Percentiles rank a stretch among this genome's conserved stretches.
Evolutionary conservation across 805 yeast species (phyloP).

Genomic region (Saccharomycopsis sp.): DNA sequence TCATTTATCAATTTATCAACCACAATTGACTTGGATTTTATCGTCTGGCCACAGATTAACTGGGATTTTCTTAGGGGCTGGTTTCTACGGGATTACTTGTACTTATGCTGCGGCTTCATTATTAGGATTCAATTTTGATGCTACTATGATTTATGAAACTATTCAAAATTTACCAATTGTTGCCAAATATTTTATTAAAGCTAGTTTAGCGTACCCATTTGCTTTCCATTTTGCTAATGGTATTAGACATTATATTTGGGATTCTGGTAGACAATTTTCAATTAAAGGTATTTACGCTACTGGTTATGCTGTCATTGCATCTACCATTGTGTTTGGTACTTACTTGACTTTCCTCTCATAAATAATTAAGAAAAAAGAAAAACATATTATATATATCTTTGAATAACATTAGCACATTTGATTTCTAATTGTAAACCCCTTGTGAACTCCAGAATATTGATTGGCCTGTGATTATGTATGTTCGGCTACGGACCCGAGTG

Average conservation of each 20-base stretch:
- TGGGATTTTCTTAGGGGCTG: constrained; percentile 76
- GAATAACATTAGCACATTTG: too few species aligned
- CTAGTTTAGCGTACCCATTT: constrained; percentile 71
- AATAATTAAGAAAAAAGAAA: too few species aligned
- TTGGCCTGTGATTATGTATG: too few species aligned
- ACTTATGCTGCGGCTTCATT: constrained; percentile 66
- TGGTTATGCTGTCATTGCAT: constrained; percentile 76
- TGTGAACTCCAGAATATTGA: too few species aligned
- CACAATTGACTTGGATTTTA: constrained; percentile 78
- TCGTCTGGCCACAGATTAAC: constrained; percentile 83
- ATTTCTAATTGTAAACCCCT: too few species aligned
- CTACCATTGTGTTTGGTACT: constrained; percentile 46
- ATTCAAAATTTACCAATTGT: constrained; percentile 60
- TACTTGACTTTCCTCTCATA: constrained; percentile 39
- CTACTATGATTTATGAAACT: constrained; percentile 44
- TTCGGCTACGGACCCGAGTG: too few species aligned
- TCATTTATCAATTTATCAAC: constrained; percentile 82
- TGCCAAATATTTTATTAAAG: constrained; percentile 59
- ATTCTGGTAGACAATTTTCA: constrained; percentile 71
- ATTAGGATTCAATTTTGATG: constrained; percentile 50
- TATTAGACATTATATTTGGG: constrained; percentile 92
- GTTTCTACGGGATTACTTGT: constrained; percentile 70
- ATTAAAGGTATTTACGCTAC: constrained; percentile 87
- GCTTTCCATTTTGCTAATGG: constrained; percentile 85
- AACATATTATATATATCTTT: too few species aligned